Evolutionary conservation across 2,329 filamentous ascomycete species (phyloP).

Genomic region (Penicillium thymicola): DNA sequence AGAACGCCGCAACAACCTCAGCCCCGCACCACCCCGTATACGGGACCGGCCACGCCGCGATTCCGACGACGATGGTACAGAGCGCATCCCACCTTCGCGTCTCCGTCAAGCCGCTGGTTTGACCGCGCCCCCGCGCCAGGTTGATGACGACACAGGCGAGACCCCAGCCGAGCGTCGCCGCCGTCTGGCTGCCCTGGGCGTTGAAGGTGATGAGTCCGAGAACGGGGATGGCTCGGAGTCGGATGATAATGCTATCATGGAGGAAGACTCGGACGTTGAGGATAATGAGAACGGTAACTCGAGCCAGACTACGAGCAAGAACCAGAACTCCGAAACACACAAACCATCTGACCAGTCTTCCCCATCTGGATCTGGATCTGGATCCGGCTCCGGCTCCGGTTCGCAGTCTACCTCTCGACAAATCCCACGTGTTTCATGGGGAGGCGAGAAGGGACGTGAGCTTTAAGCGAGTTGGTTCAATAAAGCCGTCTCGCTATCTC

Average conservation of each 20-base stretch:
- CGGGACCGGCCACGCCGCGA: constrained; percentile 30
- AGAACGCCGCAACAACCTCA: constrained; percentile 37
- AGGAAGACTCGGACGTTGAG: constrained; percentile 21
- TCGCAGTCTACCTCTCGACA: constrained; percentile 21
- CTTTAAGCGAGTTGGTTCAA: background rate
- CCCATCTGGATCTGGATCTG: constrained; percentile 16
- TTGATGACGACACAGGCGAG: constrained; percentile 40
- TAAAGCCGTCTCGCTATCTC: background rate
- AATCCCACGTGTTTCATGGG: constrained; percentile 41
- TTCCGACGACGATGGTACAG: constrained; percentile 45
- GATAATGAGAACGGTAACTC: constrained; percentile 22
- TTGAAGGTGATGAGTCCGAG: constrained; percentile 29
- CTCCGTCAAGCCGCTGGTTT: constrained; percentile 34
- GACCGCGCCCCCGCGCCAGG: constrained; percentile 21
- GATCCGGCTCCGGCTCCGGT: constrained; percentile 11
- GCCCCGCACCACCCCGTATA: constrained; percentile 23
- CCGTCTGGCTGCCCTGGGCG: constrained; percentile 45
- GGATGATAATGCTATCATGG: constrained; percentile 26
- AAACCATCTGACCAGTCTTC: constrained; percentile 26
- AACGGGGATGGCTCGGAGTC: constrained; percentile 20
- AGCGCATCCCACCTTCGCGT: constrained; percentile 40
- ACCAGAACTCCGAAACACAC: constrained; percentile 32
- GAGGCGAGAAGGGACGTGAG: constrained; percentile 39
- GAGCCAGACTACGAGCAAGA: constrained; percentile 22
- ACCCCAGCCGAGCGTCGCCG: constrained; percentile 48